Base-by-base conservation (phyloP, 441 rosid genomes). In the Hypseocharis bilobata region DNA sequence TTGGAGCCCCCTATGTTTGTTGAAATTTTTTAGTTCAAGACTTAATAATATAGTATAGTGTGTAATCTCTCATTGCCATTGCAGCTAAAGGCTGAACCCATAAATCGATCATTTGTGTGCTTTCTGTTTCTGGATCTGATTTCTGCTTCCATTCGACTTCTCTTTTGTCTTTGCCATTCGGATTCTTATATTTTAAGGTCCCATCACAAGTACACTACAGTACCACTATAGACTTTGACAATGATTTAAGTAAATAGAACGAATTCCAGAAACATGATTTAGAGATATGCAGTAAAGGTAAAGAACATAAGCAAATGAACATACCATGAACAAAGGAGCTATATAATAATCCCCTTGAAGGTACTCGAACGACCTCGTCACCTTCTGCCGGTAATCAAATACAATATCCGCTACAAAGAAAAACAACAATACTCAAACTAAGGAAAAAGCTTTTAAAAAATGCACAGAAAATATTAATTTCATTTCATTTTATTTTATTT, bases 311-410 rank as follows among this genome's bases (percentile, higher is more conserved):
- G 22, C 36, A 20, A n/a, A 49, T 16, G 34, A 20, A 17, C 34
- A 65, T 78, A 83, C 98, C 96, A 89, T 58, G 85, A 89, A 89
- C 16, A 74, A 8, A 11, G 98, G 98, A 61, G 94, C 92, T 27
- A 92, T 89, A 82, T 88, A 87, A 72, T 90, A 92, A 78, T 92
- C 96, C 63, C 96, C 98, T 72, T 83, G 83, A 70, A 89, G 89
- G 70, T 92, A 77, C 81, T 88, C 91, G 72, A 92, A 92, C 6
- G 96, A 89, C 79, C 88, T 84, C 0, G 96, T 92, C 44, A 80
- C 94, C 69, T 88, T 92, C 73, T 88, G 94, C 57, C 96, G 83
- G 68, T 89, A 89, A 83, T 92, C 98, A 70, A 92, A 89, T 82
- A 89, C 98, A 65, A 92, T 84, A 78, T 92, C 96, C 68, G 96